Percentiles rank a stretch among this genome's conserved stretches.
Conservation (phyloP, 1,284 basidiomycete genomes). For the Puccinia horiana region DNA sequence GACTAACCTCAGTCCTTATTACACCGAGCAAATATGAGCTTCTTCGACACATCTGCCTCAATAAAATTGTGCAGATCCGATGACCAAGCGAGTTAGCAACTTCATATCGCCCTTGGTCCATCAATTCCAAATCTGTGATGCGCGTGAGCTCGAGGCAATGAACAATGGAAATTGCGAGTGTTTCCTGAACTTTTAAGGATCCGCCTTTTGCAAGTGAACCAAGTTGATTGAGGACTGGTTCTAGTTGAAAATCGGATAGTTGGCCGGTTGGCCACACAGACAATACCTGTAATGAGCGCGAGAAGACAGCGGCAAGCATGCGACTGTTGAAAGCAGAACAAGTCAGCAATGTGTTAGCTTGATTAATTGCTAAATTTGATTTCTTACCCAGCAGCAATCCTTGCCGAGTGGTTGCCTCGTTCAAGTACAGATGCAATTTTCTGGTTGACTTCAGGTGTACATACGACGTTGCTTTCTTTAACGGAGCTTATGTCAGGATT, state of each 20-base stretch:
- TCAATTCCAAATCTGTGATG: conserved; percentile 4
- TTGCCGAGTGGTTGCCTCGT: conserved; percentile 27
- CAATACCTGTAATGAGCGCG: conserved; percentile 19
- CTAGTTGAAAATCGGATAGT: conserved; percentile 8
- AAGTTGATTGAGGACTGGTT: conserved; percentile 33
- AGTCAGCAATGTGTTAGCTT: conserved; percentile 5
- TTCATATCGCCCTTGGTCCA: conserved; percentile 29
- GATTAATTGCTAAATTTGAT: background rate
- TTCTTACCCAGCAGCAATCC: conserved; percentile 49
- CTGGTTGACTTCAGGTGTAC: conserved; percentile 13
- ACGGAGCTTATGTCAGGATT: background rate
- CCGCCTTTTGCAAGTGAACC: conserved; percentile 8
- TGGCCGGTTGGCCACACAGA: background rate
- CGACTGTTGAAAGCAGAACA: conserved; percentile 10
- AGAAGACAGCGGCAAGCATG: conserved; percentile 26
- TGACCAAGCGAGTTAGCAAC: conserved; percentile 20
- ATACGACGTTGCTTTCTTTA: conserved; percentile 24
- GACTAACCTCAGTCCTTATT: conserved; percentile 40
- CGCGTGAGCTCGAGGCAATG: conserved; percentile 46
- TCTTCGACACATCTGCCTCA: conserved; percentile 47
- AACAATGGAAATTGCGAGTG: conserved; percentile 28
- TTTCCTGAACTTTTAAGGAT: conserved; percentile 39
- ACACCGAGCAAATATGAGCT: conserved; percentile 43
- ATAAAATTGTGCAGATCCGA: conserved; percentile 39
- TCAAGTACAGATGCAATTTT: conserved; percentile 24